Conservation (phyloP, 1,284 basidiomycete species). For the Cryptococcus sp. region DNA sequence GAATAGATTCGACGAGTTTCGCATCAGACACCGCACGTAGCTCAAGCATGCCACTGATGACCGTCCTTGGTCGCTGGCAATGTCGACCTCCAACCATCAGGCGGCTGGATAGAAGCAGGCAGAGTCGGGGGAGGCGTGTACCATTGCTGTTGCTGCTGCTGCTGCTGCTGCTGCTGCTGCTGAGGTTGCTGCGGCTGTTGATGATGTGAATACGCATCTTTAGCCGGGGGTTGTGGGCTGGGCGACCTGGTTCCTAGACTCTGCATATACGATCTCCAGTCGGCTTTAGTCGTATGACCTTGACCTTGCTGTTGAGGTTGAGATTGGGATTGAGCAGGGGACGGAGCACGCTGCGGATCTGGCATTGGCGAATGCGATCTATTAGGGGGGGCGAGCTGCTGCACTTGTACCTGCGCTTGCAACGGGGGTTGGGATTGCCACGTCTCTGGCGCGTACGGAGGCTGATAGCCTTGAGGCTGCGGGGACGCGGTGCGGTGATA, state of each 20-base stretch:
- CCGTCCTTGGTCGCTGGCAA: conserved; percentile 28
- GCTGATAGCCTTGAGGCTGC: conserved; percentile 5
- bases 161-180: conserved; percentile 8
- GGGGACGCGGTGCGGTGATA: not conserved
- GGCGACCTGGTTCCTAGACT: conserved; percentile 21
- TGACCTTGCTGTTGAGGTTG: conserved; percentile 3
- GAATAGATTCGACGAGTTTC: too few relatives aligned
- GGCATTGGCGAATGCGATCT: conserved; percentile 4
- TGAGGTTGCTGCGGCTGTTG: not conserved
- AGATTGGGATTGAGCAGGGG: conserved; percentile 9
- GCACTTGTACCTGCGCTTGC: conserved; percentile 6
- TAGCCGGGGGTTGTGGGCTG: conserved; percentile 30
- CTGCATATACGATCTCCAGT: conserved; percentile 46
- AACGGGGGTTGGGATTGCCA: conserved; percentile 1
- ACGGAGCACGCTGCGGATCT: conserved; percentile 9
- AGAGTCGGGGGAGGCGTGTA: conserved; percentile 39
- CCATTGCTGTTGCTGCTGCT: conserved; percentile 20
- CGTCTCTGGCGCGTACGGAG: not conserved
- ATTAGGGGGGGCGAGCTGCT: not conserved
- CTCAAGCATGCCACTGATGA: conserved; percentile 28
- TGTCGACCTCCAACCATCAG: conserved; percentile 39
- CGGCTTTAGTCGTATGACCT: conserved; percentile 7
- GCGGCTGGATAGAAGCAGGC: conserved; percentile 32
- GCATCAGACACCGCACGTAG: not conserved
- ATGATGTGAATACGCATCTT: not conserved